Base-by-base conservation (phyloP, 768 basidiomycete species). In the Pisolithus sp. region DNA sequence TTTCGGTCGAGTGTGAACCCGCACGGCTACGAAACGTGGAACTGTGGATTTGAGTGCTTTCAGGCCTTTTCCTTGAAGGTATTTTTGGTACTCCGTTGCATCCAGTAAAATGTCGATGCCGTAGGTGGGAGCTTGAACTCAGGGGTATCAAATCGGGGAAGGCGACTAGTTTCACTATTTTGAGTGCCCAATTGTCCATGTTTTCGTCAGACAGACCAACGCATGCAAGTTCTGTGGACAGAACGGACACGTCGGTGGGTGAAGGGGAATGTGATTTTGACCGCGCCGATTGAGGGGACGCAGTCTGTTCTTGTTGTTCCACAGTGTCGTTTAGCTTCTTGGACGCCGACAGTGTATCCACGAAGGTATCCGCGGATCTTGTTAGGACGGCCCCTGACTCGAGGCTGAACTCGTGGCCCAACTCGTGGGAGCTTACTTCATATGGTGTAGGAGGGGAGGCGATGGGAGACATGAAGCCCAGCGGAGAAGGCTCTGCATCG, bases 121-220 rank as follows among this genome's bases (percentile, higher is more conserved):
- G 53, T 30, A 50, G 46, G 28, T 36, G 52, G 44, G 48, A 49
- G 34, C 44, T 51, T 1, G 62, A 38, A n/a, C 49, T 62, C 1
- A 56, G 46, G n/a, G 75, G 73, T 28, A 86, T 82, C 49, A 89
- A 75, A 53, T 88, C 86, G 0, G 86, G 85, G 63, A 81, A 89
- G 6, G 86, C 85, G 37, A 90, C 75, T 13, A 89, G 75, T 68
- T 88, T 87, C 54, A 90, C 73, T 40, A 90, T 78, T 71, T 90
- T 89, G 54, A 85, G 75, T 21, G 78, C 77, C 88, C 88, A 90
- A 46, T 78, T 76, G 52, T 87, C 83, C 31, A 81, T 77, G 44
- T 74, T 72, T 55, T 84, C 82, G 59, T 86, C 82, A 38, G 80
- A 79, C 24, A 89, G 72, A 2, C 88, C 88, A 31, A 90, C 85